Evolutionary conservation across 805 yeast species (phyloP), one percentile per base, ranked within the genome.

Genomic region (Ogataea dorogensis): DNA sequence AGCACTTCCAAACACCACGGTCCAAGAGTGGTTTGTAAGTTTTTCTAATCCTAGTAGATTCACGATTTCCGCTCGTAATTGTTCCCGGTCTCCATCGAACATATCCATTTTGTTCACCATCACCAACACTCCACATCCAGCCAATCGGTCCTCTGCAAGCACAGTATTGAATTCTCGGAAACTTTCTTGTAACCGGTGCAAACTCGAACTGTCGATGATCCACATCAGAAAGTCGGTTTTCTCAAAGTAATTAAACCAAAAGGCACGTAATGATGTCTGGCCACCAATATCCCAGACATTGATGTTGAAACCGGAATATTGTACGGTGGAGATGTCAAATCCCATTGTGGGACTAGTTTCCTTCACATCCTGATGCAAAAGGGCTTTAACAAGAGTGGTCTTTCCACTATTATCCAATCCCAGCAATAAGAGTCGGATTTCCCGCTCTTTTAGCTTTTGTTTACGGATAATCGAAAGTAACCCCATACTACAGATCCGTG

Each of bases 371-470:
- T 70, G 64, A 17, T 67, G 44, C 61, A 82, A 65, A 11, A 86
- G 53, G 13, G 66, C 54, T 40, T 79, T 78, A 15, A 88, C 81
- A 2, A 91, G 73, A 0, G 96, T 85, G 2, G 96, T 84, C 58
- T 89, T 89, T 2, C 98, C 98, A 0, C 96, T 75, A 58, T 86
- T 87, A 55, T 89, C 98, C 3, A 89, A 72, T 0, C 98, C 98
- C 9, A 89, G 70, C 39, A 86, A 68, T 15, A 91, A 65, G 17
- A 87, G 71, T 15, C 96, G 65, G 21, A 85, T 62, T 57, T 88
- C 95, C 36, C 70, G 68, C 47, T 86, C 96, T 57, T 86, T 87
- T 25, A 75, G 66, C 62, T 86, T 82, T 54, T 86, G 95, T 55
- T 87, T 88, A 50, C 81, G 71, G 38, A 89, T 82, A 18, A 87